Evolutionary conservation across 2,329 filamentous ascomycete species (phyloP), one percentile per base, ranked within the genome.

Genomic region (Dothistroma septosporum): DNA sequence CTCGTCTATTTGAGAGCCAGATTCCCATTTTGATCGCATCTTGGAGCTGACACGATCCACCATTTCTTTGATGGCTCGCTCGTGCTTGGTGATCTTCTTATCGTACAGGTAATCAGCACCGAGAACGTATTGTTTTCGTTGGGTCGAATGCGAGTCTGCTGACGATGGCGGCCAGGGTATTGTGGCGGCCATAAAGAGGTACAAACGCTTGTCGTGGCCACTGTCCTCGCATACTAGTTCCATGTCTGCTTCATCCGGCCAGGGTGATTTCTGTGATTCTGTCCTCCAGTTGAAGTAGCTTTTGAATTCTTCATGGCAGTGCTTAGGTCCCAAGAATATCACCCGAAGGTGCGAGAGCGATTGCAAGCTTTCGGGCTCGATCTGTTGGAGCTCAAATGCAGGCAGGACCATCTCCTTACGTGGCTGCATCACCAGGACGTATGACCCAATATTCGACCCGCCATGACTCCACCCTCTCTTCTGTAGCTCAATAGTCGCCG

Each of bases 391-490:
- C 1, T 65, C 58, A 67, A 80, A 80, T 0, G 71, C 69, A 4
- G 75, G 71, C 0, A 80, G 67, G 4, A 48, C 41, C 0, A 33
- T 35, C 1, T 49, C 47, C 0, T 56, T 16, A 1, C 83, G 67
- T 1, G 80, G 78, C 5, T 76, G 75, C 21, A 86, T 74, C 7
- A 73, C 69, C 63, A 85, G 80, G 1, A 76, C 79, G 8, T 83
- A 78, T 52, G 74, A 74, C 2, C 84, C 84, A 19, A 85, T 71
- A 14, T 73, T 73, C 1, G 68, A 66, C 1, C 71, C 70, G 4
- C 82, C 83, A 1, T 75, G 74, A 12, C 76, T 77, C 84, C 84
- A 86, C n/a, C 83, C 83, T 19, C 84, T 76, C 55, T 76, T 75
- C 11, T 78, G 72, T 24, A 85, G 68, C 1, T 69, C 68, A 2